Percentiles rank a stretch among this genome's conserved stretches.
Evolutionary conservation across 805 yeast species (phyloP).

Genomic region (Cyberlindnera xylosilytica): DNA sequence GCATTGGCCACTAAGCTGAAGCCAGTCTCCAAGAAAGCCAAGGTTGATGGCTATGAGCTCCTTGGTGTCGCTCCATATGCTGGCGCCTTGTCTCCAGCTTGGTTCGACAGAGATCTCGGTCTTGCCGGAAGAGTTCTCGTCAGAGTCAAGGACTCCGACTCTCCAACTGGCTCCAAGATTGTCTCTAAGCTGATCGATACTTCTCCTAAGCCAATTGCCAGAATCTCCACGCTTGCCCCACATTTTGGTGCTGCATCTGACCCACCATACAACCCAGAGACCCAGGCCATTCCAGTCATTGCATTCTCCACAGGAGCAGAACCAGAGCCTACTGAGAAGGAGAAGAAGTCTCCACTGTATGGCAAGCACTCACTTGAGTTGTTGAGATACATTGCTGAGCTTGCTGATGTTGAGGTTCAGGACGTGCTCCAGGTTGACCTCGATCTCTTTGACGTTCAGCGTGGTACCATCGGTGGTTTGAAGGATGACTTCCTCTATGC

Average conservation of each 20-base stretch:
- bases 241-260: constrained; percentile 73
- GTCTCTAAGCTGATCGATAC: constrained; percentile 49
- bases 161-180: constrained; percentile 32
- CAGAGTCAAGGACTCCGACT: constrained; percentile 33
- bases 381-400: constrained; percentile 63
- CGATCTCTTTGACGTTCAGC: constrained; percentile 79
- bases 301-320: constrained; percentile 46
- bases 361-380: constrained; percentile 68
- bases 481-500: constrained; percentile 73
- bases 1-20: constrained; percentile 66
- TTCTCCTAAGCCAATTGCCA: constrained; percentile 69
- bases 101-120: constrained; percentile 89
- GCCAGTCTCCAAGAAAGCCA: constrained; percentile 60
- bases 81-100: constrained; percentile 59
- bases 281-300: constrained; percentile 73
- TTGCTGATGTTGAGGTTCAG: constrained; percentile 55
- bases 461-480: constrained; percentile 75
- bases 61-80: constrained; percentile 85
- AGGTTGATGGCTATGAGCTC: constrained; percentile 70
- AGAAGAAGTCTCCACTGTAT: constrained; percentile 58
- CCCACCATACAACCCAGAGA: constrained; percentile 75
- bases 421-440: constrained; percentile 71
- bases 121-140: constrained; percentile 75
- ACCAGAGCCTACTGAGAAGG: constrained; percentile 55
- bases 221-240: constrained; percentile 81